These are phyloP conservation scores for Myxozyma vanderwaltii DNA, from an alignment of 805 yeast species.

Conservation along the genomic window DNA sequence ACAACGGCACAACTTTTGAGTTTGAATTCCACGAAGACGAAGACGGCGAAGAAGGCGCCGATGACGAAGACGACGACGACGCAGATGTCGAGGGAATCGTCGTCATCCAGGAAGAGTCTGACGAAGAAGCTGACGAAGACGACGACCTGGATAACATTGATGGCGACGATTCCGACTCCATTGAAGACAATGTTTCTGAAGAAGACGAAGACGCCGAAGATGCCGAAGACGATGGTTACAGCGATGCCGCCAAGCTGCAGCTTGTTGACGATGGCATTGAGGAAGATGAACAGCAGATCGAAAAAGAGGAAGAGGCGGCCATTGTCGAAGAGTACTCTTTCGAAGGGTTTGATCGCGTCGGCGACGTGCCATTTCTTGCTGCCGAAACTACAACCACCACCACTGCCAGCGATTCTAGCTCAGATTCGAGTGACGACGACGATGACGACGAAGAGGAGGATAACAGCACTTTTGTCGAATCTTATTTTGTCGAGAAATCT, in stretches of 20 bases:
- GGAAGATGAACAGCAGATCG: conserved; percentile 45
- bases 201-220: conserved; percentile 29
- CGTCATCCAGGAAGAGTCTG: conserved; percentile 40
- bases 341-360: conserved; percentile 13
- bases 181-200: conserved; percentile 42
- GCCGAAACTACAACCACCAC: conserved; percentile 7
- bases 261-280: conserved; percentile 36
- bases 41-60: conserved; percentile 18
- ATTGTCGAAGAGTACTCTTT: conserved; percentile 34
- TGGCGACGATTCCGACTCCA: conserved; percentile 47
- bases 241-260: conserved; percentile 45
- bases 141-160: conserved; percentile 44
- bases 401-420: conserved; percentile 31
- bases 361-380: not conserved
- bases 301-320: conserved; percentile 41
- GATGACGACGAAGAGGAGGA: conserved; percentile 35
- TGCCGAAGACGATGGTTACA: conserved; percentile 54
- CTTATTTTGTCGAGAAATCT: conserved; percentile 36
- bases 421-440: conserved; percentile 40
- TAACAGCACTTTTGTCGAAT: conserved; percentile 32
- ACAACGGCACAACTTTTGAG: conserved; percentile 16
- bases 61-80: conserved; percentile 24
- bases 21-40: conserved; percentile 31
- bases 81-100: conserved; percentile 24
- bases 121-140: conserved; percentile 46